Conservation (phyloP, 2,329 filamentous ascomycete species). For the Cladosporium sp. region DNA sequence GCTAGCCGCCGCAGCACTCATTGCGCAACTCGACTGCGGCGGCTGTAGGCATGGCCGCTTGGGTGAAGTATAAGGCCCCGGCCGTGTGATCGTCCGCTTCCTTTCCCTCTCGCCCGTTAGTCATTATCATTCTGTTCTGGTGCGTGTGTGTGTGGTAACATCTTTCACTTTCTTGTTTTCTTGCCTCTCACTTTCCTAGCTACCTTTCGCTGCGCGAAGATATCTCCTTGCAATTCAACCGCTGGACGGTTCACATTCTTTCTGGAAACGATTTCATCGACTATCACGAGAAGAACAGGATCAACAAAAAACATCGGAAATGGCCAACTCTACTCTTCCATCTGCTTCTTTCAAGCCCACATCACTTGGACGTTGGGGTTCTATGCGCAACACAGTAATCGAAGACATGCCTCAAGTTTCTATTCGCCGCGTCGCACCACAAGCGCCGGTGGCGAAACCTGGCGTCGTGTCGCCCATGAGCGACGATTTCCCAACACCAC, state of each 20-base stretch:
- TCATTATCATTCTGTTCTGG: conserved; percentile 24
- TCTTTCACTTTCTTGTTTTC: conserved; percentile 24
- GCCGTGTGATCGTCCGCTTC: conserved; percentile 22
- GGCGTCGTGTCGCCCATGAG: conserved; percentile 46
- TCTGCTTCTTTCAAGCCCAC: conserved; percentile 54
- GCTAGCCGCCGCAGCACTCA: conserved; percentile 31
- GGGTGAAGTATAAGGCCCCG: conserved; percentile 31
- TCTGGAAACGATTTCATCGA: conserved; percentile 8
- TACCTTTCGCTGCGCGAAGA: conserved; percentile 49
- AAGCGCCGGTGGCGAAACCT: conserved; percentile 37
- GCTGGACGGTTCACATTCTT: conserved; percentile 44
- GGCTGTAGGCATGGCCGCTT: conserved; percentile 19
- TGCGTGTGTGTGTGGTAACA: conserved; percentile 20
- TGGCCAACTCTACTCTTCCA: conserved; percentile 51
- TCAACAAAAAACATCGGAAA: conserved; percentile 27
- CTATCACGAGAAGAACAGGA: neutral
- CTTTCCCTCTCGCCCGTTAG: conserved; percentile 23
- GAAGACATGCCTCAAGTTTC: conserved; percentile 53
- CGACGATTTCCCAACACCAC: conserved; percentile 61
- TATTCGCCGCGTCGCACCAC: conserved; percentile 31
- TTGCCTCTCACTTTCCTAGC: conserved; percentile 26
- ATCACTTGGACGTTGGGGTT: conserved; percentile 52
- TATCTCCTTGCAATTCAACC: conserved; percentile 33
- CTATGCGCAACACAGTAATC: conserved; percentile 63
- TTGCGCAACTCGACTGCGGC: conserved; percentile 27